Evolutionary conservation across 1,284 basidiomycete genomes (phyloP).

Genomic region (Puccinia coronata): DNA sequence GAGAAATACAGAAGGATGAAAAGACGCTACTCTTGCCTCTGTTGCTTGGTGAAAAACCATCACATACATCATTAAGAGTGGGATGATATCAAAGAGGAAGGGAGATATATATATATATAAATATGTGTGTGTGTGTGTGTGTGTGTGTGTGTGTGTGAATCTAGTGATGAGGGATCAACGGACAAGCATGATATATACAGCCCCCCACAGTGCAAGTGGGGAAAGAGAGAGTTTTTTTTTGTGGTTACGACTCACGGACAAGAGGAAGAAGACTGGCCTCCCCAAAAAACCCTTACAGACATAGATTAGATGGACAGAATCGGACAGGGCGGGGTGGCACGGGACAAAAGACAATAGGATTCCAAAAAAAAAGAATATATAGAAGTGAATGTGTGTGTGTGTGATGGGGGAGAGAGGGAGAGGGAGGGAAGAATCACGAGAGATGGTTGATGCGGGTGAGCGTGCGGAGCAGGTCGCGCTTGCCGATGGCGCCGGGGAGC

Average conservation of each 20-base stretch:
- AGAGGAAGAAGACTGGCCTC: neutral
- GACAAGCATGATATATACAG: neutral
- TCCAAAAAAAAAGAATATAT: neutral
- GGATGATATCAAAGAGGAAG: too few species aligned
- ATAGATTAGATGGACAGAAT: neutral
- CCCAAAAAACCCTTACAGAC: neutral
- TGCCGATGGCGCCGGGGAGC: neutral
- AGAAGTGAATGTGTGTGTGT: neutral
- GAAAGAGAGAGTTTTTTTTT: neutral
- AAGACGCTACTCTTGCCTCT: too few species aligned
- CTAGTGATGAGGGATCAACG: neutral
- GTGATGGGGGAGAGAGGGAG: neutral
- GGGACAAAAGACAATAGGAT: neutral
- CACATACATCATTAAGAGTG: too few species aligned
- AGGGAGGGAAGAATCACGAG: neutral
- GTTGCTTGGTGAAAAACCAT: too few species aligned
- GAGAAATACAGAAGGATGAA: too few species aligned
- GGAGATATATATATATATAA: too few species aligned
- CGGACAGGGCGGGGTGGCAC: neutral
- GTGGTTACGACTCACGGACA: neutral
- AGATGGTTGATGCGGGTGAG: neutral
- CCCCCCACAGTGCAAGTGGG: slow-evolving; percentile 1
- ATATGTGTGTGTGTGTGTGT: too few species aligned
- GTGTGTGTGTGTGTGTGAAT: neutral
- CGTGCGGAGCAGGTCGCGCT: neutral